Evolutionary conservation across 441 rosid species (phyloP), one percentile per base, ranked within the genome.

Genomic region (Aleurites moluccanus): DNA sequence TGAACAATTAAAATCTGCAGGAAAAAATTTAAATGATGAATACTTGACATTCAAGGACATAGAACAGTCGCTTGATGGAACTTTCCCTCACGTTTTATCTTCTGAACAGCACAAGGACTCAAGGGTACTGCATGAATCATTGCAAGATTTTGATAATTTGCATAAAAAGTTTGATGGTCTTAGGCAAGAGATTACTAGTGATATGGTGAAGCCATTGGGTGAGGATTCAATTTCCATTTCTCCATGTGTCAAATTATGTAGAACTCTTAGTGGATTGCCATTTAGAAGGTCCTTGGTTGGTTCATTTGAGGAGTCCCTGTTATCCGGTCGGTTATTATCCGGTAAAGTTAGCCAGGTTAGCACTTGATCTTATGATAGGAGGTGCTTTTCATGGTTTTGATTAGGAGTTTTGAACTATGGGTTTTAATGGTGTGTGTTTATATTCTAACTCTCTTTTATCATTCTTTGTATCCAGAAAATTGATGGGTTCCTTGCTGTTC

Each of bases 221-320:
- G 72, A 76, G 73, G 80, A 81, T 77, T 61, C 62, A 21, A 77
- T 77, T 40, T 67, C 27, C 65, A 23, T 64, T 79, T 33, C 78
- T 75, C 80, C 72, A 64, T 68, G 73, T 66, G 78, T 74, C 66
- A 86, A 84, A 74, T 60, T 80, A 63, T 42, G 64, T 42, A 80
- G 85, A 80, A 73, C 79, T 68, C 78, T 76, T 56, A 59, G 80
- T 44, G 84, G 86, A 28, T 63, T 75, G 64, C 74, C 86, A 14
- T 83, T 84, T 73, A 86, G 80, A 78, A 83, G 92, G 81, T 85
- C 88, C 44, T 84, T 88, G 82, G 78, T 86, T 67, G 92, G 92
- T 70, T 88, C 92, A 49, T 88, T 88, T 83, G 92, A 88, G 88
- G 90, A 88, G 76, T 88, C 92, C 23, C 65, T 88, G 67, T 74